These are phyloP conservation scores for Thermomyces lanuginosus DNA, from an alignment of 2,329 filamentous ascomycete genomes.

Conservation along the genomic window DNA sequence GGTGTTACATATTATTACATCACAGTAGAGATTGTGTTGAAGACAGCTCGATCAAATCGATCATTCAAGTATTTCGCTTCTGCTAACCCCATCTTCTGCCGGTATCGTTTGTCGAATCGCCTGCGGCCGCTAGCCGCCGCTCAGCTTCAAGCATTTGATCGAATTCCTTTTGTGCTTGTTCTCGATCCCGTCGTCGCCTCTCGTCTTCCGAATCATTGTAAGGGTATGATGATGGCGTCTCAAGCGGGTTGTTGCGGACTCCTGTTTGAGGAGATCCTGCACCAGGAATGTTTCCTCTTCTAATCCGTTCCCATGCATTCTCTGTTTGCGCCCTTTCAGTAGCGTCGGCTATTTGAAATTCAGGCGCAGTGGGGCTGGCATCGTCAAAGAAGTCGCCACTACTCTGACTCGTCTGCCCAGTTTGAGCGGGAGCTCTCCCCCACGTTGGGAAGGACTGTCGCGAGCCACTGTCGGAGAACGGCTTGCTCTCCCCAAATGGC, in stretches of 20 bases:
- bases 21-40: too few relatives aligned
- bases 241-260: constrained; percentile 1
- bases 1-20: too few relatives aligned
- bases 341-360: constrained; percentile 12
- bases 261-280: constrained; percentile 2
- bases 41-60: too few relatives aligned
- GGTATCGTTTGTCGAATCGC: too few relatives aligned
- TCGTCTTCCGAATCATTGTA: constrained; percentile 7
- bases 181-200: constrained; percentile 15
- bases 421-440: not conserved
- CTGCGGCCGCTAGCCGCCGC: constrained; percentile 5
- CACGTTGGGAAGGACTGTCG: not conserved
- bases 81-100: too few relatives aligned
- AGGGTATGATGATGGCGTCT: constrained; percentile 1
- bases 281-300: constrained; percentile 12
- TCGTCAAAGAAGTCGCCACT: constrained; percentile 18
- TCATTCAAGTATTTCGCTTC: too few relatives aligned
- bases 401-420: constrained; percentile 2
- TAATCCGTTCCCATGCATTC: constrained; percentile 24
- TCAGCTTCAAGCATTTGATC: constrained; percentile 28
- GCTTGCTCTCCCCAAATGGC: too few relatives aligned
- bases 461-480: too few relatives aligned
- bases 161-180: constrained; percentile 28
- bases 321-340: constrained; percentile 1
- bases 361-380: constrained; percentile 20